Base-by-base conservation (phyloP, 208 protist species). In the Naegleria fowleri region DNA sequence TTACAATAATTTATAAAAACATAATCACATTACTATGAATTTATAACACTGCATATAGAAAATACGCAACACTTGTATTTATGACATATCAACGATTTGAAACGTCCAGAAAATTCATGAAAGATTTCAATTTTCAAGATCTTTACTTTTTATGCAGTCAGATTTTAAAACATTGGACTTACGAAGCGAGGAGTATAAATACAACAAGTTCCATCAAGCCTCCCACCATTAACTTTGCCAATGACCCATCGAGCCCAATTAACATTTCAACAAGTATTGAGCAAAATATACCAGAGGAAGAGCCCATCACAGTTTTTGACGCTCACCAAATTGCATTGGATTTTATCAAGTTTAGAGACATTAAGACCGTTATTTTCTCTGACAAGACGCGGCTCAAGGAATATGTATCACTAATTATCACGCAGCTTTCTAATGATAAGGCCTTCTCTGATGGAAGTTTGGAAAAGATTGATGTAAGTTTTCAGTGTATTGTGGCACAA, bases 41-140 rank as follows among this genome's bases (percentile, higher is more conserved):
- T n/a, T n/a, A n/a, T n/a, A n/a, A n/a, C n/a, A n/a, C n/a, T n/a
- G n/a, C n/a, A n/a, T 75, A 36, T 36, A 79, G 67, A 33, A 79
- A 79, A 79, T 79, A 79, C 36, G 67, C 29, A 2, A 79, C 67
- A 79, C 6, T 79, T 36, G 67, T 79, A 36, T 79, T 79, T 33
- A 79, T 79, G 67, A 36, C 6, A 6, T 29, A 79, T 79, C 67
- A 79, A 79, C 19, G 67, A 36, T 79, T 79, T 79, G 67, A 79
- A 79, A 25, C 25, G 3, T 36, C 13, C 9, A 79, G n/a, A n/a
- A 79, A 36, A 33, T 19, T 79, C 25, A 79, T 79, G 67, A 79
- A 79, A n/a, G 67, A 79, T 79, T 79, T 79, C 29, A 79, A 79
- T 36, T 79, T 79, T 33, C 67, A 79, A 79, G 67, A 79, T 79